Conservation (phyloP, 768 basidiomycete genomes). For the Pholiota molesta region DNA sequence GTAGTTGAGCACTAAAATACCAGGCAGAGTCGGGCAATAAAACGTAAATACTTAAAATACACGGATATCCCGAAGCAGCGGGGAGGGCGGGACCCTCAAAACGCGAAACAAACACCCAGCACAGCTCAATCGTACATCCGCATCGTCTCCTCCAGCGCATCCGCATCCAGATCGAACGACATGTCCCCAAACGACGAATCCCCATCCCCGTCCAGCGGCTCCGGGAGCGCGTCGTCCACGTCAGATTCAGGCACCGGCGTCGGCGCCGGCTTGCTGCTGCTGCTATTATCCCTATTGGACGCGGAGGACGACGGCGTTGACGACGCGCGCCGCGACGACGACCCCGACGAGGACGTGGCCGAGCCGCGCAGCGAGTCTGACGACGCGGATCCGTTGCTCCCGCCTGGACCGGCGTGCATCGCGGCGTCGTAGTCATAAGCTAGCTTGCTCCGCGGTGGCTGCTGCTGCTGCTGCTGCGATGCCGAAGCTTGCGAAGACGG, state of each 20-base stretch:
- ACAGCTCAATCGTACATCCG: slow-evolving; percentile 31
- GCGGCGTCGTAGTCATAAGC: too few relatives aligned
- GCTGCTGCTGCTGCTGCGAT: background rate
- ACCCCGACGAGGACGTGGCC: background rate
- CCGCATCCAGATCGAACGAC: slow-evolving; percentile 38
- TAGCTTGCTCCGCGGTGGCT: background rate
- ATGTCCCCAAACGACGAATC: slow-evolving; percentile 36
- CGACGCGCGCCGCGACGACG: background rate
- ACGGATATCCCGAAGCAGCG: background rate
- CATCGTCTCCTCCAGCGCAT: slow-evolving; percentile 37
- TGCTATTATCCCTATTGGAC: too few relatives aligned
- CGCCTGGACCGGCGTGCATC: background rate
- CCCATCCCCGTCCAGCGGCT: slow-evolving; percentile 25
- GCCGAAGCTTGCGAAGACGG: slow-evolving; percentile 12
- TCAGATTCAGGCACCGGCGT: too few relatives aligned
- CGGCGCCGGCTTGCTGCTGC: too few relatives aligned
- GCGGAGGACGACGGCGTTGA: background rate
- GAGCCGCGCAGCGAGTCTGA: background rate
- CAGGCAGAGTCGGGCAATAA: background rate
- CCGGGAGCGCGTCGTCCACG: slow-evolving; percentile 12
- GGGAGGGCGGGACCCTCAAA: background rate
- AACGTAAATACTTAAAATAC: background rate
- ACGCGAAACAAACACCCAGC: background rate
- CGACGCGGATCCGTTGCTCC: slow-evolving; percentile 4
- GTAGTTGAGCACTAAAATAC: too few relatives aligned